These are phyloP conservation scores for Coffea canephora DNA, from an alignment of 257 asterid genomes.

Conservation along the genomic window DNA sequence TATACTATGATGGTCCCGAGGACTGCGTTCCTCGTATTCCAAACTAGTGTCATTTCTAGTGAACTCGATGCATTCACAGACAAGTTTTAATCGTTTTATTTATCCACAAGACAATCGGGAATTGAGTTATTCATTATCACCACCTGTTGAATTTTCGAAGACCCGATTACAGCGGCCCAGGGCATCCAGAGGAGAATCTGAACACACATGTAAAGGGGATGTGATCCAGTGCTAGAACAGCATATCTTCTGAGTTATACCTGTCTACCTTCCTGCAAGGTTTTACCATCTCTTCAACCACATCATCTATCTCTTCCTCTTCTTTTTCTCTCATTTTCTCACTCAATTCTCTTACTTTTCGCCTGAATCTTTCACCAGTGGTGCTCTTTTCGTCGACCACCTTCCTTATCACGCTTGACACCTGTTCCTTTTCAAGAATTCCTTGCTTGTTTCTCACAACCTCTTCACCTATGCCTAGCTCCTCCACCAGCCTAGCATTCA, in stretches of 20 bases:
- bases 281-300: conserved; percentile 43
- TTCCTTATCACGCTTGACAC: conserved; percentile 38
- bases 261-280: conserved; percentile 31
- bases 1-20: not conserved
- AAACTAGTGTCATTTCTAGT: not conserved
- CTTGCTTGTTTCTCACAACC: conserved; percentile 39
- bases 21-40: not conserved
- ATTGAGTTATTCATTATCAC: not conserved
- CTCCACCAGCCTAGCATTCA: conserved; percentile 58
- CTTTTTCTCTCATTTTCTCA: conserved; percentile 31
- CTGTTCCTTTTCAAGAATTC: conserved; percentile 38
- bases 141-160: not conserved
- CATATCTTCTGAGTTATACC: conserved; percentile 11
- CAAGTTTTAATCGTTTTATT: not conserved
- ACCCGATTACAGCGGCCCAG: not conserved
- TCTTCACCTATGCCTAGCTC: conserved; percentile 51
- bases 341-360: conserved; percentile 31
- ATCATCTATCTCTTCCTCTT: conserved; percentile 39
- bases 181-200: not conserved
- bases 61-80: too few species aligned
- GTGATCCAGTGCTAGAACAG: conserved; percentile 3
- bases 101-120: not conserved
- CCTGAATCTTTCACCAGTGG: conserved; percentile 34
- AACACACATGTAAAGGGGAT: too few species aligned
- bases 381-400: conserved; percentile 34